A percentile compares a stretch with the other conserved stretches of the same genome.
These are phyloP conservation scores for Lignosus rhinocerotis DNA, from an alignment of 1,284 basidiomycete genomes.

Conservation along the genomic window DNA sequence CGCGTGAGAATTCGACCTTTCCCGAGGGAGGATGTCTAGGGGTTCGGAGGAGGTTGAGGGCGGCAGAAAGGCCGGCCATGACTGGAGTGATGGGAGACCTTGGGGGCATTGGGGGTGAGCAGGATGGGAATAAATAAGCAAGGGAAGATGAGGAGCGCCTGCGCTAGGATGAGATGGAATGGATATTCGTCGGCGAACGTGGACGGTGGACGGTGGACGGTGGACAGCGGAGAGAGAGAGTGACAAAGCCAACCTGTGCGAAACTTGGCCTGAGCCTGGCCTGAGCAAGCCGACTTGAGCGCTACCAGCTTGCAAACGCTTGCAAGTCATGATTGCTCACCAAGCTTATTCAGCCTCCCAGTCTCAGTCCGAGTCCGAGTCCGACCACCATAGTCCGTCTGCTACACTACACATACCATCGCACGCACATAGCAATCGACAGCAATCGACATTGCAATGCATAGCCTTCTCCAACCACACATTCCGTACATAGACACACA, in stretches of 20 bases:
- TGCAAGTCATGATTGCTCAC: not conserved
- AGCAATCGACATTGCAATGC: not conserved
- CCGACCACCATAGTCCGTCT: not conserved
- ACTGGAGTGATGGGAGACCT: conserved; percentile 15
- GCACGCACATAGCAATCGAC: not conserved
- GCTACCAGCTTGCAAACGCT: too few relatives aligned
- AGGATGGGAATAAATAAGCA: conserved; percentile 18
- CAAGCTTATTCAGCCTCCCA: not conserved
- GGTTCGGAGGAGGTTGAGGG: conserved; percentile 22
- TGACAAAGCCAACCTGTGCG: not conserved
- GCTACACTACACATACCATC: not conserved
- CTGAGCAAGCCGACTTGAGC: too few relatives aligned
- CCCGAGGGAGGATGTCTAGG: conserved; percentile 24
- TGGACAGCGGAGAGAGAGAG: not conserved
- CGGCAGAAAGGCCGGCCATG: conserved; percentile 25
- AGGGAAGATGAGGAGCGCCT: conserved; percentile 22
- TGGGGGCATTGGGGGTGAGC: conserved; percentile 5
- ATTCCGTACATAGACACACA: not conserved
- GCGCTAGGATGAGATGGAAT: conserved; percentile 13
- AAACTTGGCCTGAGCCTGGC: not conserved
- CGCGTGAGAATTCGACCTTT: conserved; percentile 33
- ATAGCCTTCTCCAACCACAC: not conserved
- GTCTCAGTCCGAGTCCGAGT: not conserved
- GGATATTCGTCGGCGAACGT: conserved; percentile 10
- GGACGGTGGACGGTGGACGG: not conserved